Evolutionary conservation across 2,329 filamentous ascomycete genomes (phyloP).

Genomic region (Paraphaeosphaeria minitans): DNA sequence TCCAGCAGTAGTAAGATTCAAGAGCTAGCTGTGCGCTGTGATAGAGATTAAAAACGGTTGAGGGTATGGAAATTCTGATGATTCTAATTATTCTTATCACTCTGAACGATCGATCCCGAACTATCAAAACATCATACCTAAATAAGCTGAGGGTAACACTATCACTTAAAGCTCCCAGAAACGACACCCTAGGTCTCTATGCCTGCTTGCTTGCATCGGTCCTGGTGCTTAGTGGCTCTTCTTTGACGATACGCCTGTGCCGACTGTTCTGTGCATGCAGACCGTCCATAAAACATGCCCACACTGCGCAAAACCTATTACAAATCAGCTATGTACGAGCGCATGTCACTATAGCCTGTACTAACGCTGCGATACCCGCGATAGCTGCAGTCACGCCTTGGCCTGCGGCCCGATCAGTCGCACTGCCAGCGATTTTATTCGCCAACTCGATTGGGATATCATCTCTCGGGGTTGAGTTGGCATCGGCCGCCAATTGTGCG

Average conservation of each 20-base stretch:
- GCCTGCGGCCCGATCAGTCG: slow-evolving; percentile 9
- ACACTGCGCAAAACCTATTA: slow-evolving; percentile 7
- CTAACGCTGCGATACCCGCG: slow-evolving; percentile 12
- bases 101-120: no score
- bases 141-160: no score
- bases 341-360: background rate
- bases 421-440: slow-evolving; percentile 3
- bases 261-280: slow-evolving; percentile 11
- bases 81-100: no score
- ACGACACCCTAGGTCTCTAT: background rate
- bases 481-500: slow-evolving; percentile 11
- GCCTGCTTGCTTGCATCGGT: slow-evolving; percentile 2
- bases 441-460: background rate
- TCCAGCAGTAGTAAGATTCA: no score
- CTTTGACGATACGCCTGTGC: slow-evolving; percentile 10
- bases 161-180: background rate
- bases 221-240: background rate
- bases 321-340: background rate
- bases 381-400: slow-evolving; percentile 15
- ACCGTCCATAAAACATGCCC: slow-evolving; percentile 10
- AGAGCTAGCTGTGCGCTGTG: no score
- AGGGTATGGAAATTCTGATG: no score
- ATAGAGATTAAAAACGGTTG: no score
- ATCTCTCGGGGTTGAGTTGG: background rate
- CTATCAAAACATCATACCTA: no score